A percentile compares a stretch with the other conserved stretches of the same genome.
Evolutionary conservation across 78 protist species (phyloP).

Genomic region (Salpingoeca rosetta): DNA sequence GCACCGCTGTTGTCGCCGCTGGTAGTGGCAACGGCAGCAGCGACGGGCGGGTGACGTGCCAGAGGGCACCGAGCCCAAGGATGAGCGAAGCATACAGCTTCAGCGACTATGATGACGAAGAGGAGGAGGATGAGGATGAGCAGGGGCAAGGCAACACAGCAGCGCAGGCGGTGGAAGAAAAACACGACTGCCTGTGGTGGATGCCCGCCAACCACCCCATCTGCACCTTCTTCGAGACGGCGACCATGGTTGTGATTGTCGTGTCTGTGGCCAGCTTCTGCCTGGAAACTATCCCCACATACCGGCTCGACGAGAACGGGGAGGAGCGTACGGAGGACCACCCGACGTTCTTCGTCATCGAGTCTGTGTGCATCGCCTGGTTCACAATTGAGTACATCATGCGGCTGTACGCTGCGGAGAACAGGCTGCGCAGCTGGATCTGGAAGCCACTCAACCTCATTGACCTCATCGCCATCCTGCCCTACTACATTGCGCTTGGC

Average conservation of each 20-base stretch:
- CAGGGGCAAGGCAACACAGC: too few species aligned
- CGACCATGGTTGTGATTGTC: not conserved
- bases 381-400: constrained; percentile 13
- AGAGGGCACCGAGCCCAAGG: too few species aligned
- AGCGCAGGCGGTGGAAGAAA: too few species aligned
- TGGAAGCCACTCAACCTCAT: not conserved
- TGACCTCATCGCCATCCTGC: constrained; percentile 23
- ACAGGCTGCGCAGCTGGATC: not conserved
- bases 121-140: too few species aligned
- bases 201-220: not conserved
- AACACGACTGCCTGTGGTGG: not conserved
- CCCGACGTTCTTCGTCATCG: not conserved
- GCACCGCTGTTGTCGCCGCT: too few species aligned
- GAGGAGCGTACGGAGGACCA: not conserved
- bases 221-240: not conserved
- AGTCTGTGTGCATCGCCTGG: not conserved
- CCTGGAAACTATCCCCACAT: not conserved
- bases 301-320: not conserved
- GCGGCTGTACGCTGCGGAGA: not conserved
- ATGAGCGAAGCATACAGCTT: too few species aligned
- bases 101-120: too few species aligned
- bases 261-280: not conserved
- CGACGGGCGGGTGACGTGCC: too few species aligned
- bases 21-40: too few species aligned
- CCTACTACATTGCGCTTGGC: constrained; percentile 1